These are phyloP conservation scores for Pseudocercospora pini-densiflorae DNA, from an alignment of 2,329 filamentous ascomycete genomes.

Conservation along the genomic window DNA sequence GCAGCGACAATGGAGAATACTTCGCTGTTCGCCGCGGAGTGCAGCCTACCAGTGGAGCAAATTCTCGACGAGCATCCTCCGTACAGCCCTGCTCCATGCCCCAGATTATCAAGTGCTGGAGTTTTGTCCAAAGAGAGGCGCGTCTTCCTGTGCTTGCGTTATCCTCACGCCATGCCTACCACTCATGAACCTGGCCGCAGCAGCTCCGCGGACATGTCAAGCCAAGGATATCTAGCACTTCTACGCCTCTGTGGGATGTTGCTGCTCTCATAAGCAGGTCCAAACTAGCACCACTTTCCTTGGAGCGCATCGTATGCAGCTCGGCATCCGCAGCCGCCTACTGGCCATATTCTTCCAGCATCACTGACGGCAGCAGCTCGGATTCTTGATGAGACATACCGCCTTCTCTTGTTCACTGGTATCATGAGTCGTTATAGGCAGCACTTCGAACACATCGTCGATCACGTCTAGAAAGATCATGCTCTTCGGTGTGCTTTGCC, in stretches of 20 bases:
- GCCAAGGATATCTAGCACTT: neutral
- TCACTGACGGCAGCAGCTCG: neutral
- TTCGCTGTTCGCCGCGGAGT: conserved; percentile 18
- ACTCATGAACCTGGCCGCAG: conserved; percentile 4
- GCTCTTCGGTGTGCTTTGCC: neutral
- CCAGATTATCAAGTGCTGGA: neutral
- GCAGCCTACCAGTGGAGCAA: conserved; percentile 8
- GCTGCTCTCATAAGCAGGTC: neutral
- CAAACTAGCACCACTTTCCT: neutral
- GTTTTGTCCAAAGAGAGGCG: neutral
- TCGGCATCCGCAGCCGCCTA: neutral
- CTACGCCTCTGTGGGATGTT: neutral
- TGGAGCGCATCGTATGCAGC: neutral
- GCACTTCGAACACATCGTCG: neutral
- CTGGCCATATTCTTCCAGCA: neutral
- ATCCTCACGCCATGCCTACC: conserved; percentile 21
- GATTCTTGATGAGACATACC: conserved; percentile 6
- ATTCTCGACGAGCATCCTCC: neutral
- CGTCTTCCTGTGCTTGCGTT: conserved; percentile 18
- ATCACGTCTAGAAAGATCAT: neutral
- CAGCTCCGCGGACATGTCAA: neutral
- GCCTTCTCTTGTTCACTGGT: conserved; percentile 3
- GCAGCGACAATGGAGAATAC: neutral
- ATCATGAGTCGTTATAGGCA: conserved; percentile 4
- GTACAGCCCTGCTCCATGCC: neutral